phyloP scores from a whole-genome alignment of 2,329 filamentous ascomycete genomes.

The Cryphonectria naterciae region DNA sequence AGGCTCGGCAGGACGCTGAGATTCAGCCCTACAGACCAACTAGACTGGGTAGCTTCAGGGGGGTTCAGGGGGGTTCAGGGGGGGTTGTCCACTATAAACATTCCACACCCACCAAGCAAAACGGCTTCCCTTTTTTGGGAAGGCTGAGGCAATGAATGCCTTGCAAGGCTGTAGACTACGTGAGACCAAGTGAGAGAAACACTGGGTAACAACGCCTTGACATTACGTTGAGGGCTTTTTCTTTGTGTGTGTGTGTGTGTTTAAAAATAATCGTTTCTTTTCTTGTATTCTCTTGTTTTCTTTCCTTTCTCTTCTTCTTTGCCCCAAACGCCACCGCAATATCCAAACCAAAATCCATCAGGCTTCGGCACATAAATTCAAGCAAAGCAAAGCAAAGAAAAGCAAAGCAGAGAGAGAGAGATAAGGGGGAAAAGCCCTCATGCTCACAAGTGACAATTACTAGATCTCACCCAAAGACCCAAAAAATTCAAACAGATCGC shows the following conservation, averaged over 20 bases:
- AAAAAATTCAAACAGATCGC: constrained; percentile 6
- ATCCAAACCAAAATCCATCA: neutral
- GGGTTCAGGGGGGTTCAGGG: no score
- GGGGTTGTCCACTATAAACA: neutral
- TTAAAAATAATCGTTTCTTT: neutral
- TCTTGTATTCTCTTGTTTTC: neutral
- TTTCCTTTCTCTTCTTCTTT: neutral
- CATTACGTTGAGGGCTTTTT: no score
- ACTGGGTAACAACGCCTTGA: no score
- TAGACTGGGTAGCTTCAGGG: neutral
- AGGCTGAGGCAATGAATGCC: no score
- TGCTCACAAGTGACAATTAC: neutral
- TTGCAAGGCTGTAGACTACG: no score
- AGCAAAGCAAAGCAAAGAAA: neutral
- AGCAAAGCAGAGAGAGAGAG: neutral
- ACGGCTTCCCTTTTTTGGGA: neutral
- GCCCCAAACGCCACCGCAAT: neutral
- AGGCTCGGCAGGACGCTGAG: neutral
- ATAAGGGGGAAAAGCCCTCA: neutral
- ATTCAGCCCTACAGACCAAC: neutral
- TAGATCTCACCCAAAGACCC: neutral
- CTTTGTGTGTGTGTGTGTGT: no score
- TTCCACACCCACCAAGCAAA: neutral
- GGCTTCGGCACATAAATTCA: neutral
- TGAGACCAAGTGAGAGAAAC: no score